phyloP scores from a whole-genome alignment of 2,329 filamentous ascomycete species.

The Onygena corvina region DNA sequence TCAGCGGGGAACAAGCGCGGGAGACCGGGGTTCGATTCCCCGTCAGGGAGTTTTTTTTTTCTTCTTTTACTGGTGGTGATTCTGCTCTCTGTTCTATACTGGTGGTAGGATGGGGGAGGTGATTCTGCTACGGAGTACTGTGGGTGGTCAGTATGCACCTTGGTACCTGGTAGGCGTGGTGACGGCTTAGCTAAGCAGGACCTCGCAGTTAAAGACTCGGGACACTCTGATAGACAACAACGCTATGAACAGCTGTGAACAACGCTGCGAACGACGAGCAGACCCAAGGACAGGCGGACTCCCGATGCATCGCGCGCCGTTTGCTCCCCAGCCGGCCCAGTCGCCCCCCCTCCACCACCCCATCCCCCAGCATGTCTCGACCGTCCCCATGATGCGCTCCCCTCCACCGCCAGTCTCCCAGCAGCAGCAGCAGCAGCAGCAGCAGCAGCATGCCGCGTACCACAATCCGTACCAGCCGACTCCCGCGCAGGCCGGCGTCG shows the following conservation, averaged over 20 bases:
- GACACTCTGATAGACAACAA: neutral
- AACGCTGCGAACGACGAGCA: neutral
- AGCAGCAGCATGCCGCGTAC: conserved; percentile 33
- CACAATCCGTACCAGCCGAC: conserved; percentile 40
- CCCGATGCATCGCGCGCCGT: conserved; percentile 72
- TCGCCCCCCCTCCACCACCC: conserved; percentile 94
- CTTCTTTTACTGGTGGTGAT: neutral
- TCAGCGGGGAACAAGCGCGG: conserved; percentile 11
- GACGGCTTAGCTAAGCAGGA: neutral
- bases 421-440: conserved; percentile 31
- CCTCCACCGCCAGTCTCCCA: conserved; percentile 70
- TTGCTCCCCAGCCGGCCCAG: conserved; percentile 60
- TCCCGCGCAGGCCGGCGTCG: conserved; percentile 30
- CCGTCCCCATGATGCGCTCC: conserved; percentile 90
- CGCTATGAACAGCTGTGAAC: neutral
- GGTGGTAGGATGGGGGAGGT: no score
- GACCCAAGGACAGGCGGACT: neutral
- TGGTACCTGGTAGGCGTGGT: no score
- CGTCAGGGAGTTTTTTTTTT: conserved; percentile 12
- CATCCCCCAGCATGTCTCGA: conserved; percentile 95
- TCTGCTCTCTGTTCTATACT: neutral
- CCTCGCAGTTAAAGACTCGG: neutral
- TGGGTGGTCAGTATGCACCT: no score
- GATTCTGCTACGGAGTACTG: no score
- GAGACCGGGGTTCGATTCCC: conserved; percentile 17